Conservation (phyloP, 2,329 filamentous ascomycete species). For the Calycina herbarum region DNA sequence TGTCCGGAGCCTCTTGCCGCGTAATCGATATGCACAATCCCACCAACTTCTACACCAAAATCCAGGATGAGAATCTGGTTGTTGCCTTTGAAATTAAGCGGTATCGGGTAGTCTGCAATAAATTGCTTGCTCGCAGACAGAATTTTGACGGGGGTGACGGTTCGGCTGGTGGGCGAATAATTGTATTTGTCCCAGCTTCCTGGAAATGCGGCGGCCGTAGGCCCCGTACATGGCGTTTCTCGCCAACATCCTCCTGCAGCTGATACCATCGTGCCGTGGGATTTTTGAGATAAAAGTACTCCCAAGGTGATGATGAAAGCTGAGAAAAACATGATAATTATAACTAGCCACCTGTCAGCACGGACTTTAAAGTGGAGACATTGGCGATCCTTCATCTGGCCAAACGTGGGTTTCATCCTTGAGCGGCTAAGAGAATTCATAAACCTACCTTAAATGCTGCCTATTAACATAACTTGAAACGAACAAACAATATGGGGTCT, state of each 20-base stretch:
- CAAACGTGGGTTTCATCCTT: not conserved
- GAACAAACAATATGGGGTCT: not conserved
- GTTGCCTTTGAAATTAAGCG: conserved; percentile 38
- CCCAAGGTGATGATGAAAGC: conserved; percentile 12
- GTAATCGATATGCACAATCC: conserved; percentile 54
- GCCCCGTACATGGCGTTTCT: conserved; percentile 52
- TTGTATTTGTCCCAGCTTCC: conserved; percentile 60
- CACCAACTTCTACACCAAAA: conserved; percentile 59
- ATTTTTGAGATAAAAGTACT: conserved; percentile 9
- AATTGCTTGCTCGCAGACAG: conserved; percentile 39
- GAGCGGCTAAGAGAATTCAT: too few species aligned
- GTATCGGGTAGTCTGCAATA: conserved; percentile 34
- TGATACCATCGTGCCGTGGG: conserved; percentile 3
- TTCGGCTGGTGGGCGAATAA: conserved; percentile 54
- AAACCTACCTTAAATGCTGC: conserved; percentile 3
- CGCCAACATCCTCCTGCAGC: conserved; percentile 51
- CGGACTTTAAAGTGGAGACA: not conserved
- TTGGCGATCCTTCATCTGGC: conserved; percentile 6
- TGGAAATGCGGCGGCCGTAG: conserved; percentile 50
- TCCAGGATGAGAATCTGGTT: conserved; percentile 57
- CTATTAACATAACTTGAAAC: conserved; percentile 8
- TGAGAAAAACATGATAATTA: conserved; percentile 11
- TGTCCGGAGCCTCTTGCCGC: conserved; percentile 42
- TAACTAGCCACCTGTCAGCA: conserved; percentile 14
- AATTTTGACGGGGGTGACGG: conserved; percentile 44